Base-by-base conservation (phyloP, 192 early-diverging fungal species). In the Entomortierella parvispora region DNA sequence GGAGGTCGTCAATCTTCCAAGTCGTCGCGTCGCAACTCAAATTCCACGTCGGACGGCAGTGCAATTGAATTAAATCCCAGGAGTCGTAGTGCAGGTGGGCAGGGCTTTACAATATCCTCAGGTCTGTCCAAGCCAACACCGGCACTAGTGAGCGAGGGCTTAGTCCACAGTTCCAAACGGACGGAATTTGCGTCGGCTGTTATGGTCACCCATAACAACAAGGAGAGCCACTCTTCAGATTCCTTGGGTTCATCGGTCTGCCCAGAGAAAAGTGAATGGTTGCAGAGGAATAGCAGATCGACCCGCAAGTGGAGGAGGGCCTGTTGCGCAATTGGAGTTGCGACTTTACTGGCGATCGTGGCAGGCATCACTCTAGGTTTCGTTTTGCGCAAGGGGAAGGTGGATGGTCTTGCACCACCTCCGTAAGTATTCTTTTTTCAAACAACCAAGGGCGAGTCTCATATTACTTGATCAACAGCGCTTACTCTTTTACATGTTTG, bases 401-500 rank as follows among this genome's bases (percentile, higher is more conserved):
- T 72, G 22, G 69, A 72, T 44, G 69, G 69, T 14, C 69, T 72
- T 43, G 69, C 69, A 31, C 69, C 61, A 15, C 69, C 62, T 46
- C 17, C 46, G 45, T 72, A 64, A 32, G 56, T 58, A 46, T 58
- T 44, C 52, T 52, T 37, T 1, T 48, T 47, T 48, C 20, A 37
- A 23, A 22, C 29, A 7, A 51, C 23, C n/a, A 5, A 28, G 11
- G 2, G 34, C 26, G 46, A 64, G 4, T 43, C 26, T 26, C 26
- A 60, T 45, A 50, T 63, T 25, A 31, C 11, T 37, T 14, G 29
- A 51, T 43, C 20, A 29, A 32, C 32, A 50, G 34, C 18, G 23
- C 2, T 62, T 49, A 49, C 33, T 11, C 26, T 20, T 29, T 49
- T 2, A 44, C 28, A 33, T 17, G 15, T 7, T 29, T 48, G 17